These are phyloP conservation scores for Astrocystis sublimbata DNA, from an alignment of 495 filamentous ascomycete genomes.

Conservation along the genomic window DNA sequence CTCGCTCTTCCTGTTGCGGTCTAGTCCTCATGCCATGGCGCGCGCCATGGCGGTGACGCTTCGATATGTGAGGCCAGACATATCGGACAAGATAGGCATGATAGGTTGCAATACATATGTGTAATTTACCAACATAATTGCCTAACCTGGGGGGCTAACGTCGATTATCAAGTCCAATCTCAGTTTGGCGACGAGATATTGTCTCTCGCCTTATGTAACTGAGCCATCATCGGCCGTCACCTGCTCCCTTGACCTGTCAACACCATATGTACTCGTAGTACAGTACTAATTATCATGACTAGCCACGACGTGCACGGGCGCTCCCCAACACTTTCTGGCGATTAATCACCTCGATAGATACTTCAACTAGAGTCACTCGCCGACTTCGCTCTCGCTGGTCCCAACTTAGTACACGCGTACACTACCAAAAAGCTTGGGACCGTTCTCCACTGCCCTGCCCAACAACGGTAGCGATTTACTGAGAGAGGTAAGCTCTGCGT, in stretches of 20 bases:
- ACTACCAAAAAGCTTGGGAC: not conserved
- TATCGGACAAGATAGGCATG: too few species aligned
- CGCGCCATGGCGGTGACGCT: not conserved
- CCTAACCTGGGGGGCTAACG: too few species aligned
- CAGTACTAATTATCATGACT: slow-evolving; percentile 13
- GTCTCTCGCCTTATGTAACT: too few species aligned
- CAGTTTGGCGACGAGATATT: too few species aligned
- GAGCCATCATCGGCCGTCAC: not conserved
- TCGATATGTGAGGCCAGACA: not conserved
- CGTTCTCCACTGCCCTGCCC: not conserved
- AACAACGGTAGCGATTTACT: not conserved
- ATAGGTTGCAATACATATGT: too few species aligned
- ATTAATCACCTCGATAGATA: not conserved
- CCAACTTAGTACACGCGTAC: not conserved
- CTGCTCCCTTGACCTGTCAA: too few species aligned
- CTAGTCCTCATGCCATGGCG: not conserved
- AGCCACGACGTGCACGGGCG: slow-evolving; percentile 9
- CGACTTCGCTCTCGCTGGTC: slow-evolving; percentile 1
- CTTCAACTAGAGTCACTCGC: not conserved
- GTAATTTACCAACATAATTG: too few species aligned
- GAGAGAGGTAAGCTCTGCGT: too few species aligned
- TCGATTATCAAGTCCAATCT: too few species aligned
- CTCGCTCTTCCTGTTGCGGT: not conserved
- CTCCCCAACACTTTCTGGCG: not conserved
- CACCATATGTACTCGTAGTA: too few species aligned